These are phyloP conservation scores for Paecilomyces sp. DNA, from an alignment of 2,329 filamentous ascomycete genomes.

Conservation along the genomic window DNA sequence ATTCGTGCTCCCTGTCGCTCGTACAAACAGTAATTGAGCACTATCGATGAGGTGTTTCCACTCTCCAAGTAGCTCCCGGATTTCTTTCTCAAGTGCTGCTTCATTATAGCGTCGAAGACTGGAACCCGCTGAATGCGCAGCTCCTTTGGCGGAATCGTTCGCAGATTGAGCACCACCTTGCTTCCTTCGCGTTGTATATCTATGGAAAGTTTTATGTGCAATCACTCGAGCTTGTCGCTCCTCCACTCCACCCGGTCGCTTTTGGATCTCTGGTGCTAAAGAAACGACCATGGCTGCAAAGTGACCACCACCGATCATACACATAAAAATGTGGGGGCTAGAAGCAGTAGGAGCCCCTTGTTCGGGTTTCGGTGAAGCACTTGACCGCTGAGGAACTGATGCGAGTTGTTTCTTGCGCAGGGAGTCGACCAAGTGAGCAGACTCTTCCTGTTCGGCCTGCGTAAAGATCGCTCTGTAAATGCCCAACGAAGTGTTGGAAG, in stretches of 20 bases:
- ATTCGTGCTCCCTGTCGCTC: conserved; percentile 82
- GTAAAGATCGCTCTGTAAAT: conserved; percentile 80
- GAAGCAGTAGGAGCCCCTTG: conserved; percentile 34
- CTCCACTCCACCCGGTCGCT: conserved; percentile 61
- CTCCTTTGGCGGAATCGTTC: conserved; percentile 88
- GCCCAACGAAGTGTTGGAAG: conserved; percentile 72
- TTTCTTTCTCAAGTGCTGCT: conserved; percentile 79
- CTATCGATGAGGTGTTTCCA: conserved; percentile 84
- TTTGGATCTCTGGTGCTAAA: conserved; percentile 70
- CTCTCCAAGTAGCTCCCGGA: conserved; percentile 69
- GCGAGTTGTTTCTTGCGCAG: conserved; percentile 71
- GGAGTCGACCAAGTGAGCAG: conserved; percentile 56
- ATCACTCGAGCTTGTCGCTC: conserved; percentile 81
- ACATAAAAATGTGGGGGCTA: conserved; percentile 85
- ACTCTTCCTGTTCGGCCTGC: conserved; percentile 59
- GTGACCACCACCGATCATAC: conserved; percentile 97
- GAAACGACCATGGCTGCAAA: conserved; percentile 96
- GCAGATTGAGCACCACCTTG: conserved; percentile 93
- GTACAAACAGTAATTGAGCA: conserved; percentile 77
- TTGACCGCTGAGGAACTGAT: conserved; percentile 43
- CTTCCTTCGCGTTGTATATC: conserved; percentile 92
- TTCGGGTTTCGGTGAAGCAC: conserved; percentile 26
- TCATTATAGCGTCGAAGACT: conserved; percentile 90
- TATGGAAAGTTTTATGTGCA: conserved; percentile 95
- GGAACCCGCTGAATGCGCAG: conserved; percentile 88